Conservation (phyloP, 768 basidiomycete genomes). For the Cubamyces lactineus region DNA sequence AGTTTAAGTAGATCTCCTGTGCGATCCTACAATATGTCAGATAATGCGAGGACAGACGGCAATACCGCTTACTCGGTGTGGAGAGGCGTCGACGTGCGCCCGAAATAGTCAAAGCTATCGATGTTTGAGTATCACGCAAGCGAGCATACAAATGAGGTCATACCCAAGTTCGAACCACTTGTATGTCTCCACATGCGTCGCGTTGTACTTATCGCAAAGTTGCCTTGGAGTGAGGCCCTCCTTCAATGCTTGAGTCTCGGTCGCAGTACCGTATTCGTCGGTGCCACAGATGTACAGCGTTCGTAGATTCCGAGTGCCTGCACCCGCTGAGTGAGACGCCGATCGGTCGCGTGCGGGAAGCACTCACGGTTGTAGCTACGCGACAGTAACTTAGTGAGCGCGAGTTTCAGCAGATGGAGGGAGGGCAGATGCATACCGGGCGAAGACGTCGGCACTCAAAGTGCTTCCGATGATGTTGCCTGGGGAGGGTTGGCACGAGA, state of each 20-base stretch:
- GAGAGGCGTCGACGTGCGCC: constrained; percentile 86
- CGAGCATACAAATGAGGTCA: not conserved
- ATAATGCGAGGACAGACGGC: not conserved
- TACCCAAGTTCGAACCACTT: constrained; percentile 97
- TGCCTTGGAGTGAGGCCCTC: constrained; percentile 78
- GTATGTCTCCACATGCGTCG: constrained; percentile 89
- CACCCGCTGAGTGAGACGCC: not conserved
- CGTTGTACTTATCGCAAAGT: constrained; percentile 90
- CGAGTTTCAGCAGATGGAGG: not conserved
- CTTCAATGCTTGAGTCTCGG: constrained; percentile 95
- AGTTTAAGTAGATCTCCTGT: constrained; percentile 86
- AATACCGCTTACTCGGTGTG: constrained; percentile 76
- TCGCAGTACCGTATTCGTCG: constrained; percentile 99
- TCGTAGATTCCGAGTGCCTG: constrained; percentile 78
- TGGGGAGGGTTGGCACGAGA: constrained; percentile 27
- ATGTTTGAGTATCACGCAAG: not conserved
- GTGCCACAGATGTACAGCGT: constrained; percentile 97
- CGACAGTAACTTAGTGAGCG: not conserved
- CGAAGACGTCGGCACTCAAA: constrained; percentile 95
- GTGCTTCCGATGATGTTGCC: constrained; percentile 96
- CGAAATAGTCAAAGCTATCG: constrained; percentile 90
- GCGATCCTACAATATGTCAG: constrained; percentile 61
- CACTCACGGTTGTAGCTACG: constrained; percentile 27
- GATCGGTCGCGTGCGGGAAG: not conserved
- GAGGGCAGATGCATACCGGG: constrained; percentile 62